phyloP scores from a whole-genome alignment of 768 basidiomycete genomes.

The Tricholoma sp. region DNA sequence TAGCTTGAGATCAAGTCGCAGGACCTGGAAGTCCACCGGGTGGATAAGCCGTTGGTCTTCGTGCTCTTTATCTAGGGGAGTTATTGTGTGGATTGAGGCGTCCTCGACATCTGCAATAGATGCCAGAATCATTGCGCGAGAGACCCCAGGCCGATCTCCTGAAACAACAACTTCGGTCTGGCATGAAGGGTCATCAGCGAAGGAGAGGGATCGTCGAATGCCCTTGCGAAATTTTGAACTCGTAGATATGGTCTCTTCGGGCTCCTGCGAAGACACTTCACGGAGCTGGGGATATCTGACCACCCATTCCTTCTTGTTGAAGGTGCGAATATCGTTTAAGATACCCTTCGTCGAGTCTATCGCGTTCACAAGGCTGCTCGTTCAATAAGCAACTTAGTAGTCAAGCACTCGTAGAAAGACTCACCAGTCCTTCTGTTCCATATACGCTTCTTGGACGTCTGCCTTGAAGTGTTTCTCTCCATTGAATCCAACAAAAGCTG shows the following conservation, averaged over 20 bases:
- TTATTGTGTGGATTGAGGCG: constrained; percentile 13
- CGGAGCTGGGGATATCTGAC: constrained; percentile 81
- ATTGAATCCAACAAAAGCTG: constrained; percentile 22
- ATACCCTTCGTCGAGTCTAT: constrained; percentile 68
- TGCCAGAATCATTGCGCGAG: constrained; percentile 56
- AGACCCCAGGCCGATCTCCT: constrained; percentile 40
- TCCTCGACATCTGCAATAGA: constrained; percentile 45
- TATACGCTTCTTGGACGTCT: constrained; percentile 71
- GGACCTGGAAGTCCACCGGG: constrained; percentile 72
- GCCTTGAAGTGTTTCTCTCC: constrained; percentile 46
- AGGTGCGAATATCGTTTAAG: constrained; percentile 63
- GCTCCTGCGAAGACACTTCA: constrained; percentile 31
- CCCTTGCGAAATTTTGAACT: constrained; percentile 32
- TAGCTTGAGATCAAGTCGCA: constrained; percentile 90
- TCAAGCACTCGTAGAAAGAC: constrained; percentile 17
- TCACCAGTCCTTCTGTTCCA: constrained; percentile 72
- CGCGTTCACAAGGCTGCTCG: constrained; percentile 63
- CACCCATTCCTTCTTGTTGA: constrained; percentile 85
- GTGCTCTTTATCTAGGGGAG: constrained; percentile 24
- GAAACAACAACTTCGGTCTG: constrained; percentile 63
- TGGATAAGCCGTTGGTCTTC: constrained; percentile 34
- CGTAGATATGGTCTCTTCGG: constrained; percentile 22
- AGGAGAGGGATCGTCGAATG: constrained; percentile 68
- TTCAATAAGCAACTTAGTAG: constrained; percentile 7
- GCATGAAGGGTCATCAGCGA: constrained; percentile 74